Evolutionary conservation across 164 flowering plant genomes (phyloP).

Genomic region (Tetrastigma voinierianum): DNA sequence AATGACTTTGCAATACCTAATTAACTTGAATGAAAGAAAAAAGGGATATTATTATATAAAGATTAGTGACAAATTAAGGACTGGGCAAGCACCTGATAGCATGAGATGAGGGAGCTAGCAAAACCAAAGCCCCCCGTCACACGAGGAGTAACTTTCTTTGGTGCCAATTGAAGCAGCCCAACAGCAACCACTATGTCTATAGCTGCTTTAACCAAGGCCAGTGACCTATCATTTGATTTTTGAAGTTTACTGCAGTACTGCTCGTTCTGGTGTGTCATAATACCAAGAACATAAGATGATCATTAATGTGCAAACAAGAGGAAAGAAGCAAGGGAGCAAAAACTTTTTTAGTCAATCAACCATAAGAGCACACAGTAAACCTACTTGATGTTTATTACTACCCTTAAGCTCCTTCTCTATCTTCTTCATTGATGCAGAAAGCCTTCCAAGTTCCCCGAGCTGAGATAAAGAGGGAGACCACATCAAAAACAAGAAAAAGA

Average conservation of each 20-base stretch:
- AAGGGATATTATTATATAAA: too few species aligned
- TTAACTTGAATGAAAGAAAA: too few species aligned
- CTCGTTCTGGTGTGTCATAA: slow-evolving; percentile 65
- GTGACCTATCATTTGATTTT: slow-evolving; percentile 77
- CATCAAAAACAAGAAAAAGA: background rate
- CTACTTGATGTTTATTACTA: slow-evolving; percentile 58
- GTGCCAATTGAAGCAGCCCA: slow-evolving; percentile 94
- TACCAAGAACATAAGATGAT: background rate
- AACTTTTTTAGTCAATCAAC: background rate
- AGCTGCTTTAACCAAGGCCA: slow-evolving; percentile 71
- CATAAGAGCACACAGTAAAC: slow-evolving; percentile 1
- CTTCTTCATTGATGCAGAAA: slow-evolving; percentile 82
- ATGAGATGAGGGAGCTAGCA: slow-evolving; percentile 82
- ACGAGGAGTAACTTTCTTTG: slow-evolving; percentile 90
- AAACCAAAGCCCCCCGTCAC: slow-evolving; percentile 96
- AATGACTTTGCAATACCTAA: too few species aligned
- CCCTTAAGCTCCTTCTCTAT: slow-evolving; percentile 71
- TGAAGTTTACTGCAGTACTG: slow-evolving; percentile 59
- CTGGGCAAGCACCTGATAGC: slow-evolving; percentile 73
- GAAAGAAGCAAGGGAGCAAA: background rate
- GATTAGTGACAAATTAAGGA: background rate
- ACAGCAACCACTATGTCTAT: slow-evolving; percentile 87
- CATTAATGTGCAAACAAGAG: background rate
- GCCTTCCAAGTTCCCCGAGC: slow-evolving; percentile 93
- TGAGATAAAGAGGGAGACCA: slow-evolving; percentile 22